Percentiles rank a stretch among this genome's conserved stretches.
These are phyloP conservation scores for Fragilaria crotonensis DNA, from an alignment of 108 stramenopile species.

Conservation along the genomic window DNA sequence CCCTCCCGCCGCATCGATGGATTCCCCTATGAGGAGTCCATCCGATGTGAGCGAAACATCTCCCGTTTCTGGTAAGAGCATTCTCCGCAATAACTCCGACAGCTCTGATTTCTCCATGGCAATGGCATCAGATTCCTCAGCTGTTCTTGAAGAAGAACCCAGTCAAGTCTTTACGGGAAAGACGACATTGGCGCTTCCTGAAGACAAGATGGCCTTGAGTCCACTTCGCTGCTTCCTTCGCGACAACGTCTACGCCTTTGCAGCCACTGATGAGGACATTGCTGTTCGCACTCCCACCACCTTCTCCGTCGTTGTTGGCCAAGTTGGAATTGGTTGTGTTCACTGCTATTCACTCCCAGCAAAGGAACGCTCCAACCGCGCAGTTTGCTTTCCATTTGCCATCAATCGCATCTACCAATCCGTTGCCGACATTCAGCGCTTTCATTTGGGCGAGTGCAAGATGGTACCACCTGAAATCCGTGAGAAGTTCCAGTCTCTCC, in stretches of 20 bases:
- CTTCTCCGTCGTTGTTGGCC: conserved; percentile 59
- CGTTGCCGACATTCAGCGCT: conserved; percentile 86
- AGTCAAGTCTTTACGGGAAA: conserved; percentile 48
- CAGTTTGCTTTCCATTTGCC: conserved; percentile 86
- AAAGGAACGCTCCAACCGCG: conserved; percentile 71
- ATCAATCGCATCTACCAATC: conserved; percentile 84
- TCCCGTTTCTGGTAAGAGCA: neutral
- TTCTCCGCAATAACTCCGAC: neutral
- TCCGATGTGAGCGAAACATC: neutral
- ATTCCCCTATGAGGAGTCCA: neutral
- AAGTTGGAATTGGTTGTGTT: conserved; percentile 39
- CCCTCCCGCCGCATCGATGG: neutral
- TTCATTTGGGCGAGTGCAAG: conserved; percentile 79
- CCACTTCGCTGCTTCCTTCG: conserved; percentile 84
- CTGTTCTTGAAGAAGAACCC: neutral
- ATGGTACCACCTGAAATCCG: conserved; percentile 63
- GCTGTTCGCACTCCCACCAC: conserved; percentile 83
- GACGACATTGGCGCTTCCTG: conserved; percentile 45
- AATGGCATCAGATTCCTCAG: neutral
- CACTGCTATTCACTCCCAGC: conserved; percentile 60
- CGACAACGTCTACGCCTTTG: conserved; percentile 77
- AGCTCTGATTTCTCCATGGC: neutral
- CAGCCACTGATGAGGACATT: conserved; percentile 78
- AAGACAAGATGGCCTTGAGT: conserved; percentile 63
- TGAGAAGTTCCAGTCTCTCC: conserved; percentile 53